Base-by-base conservation (phyloP, 1,284 basidiomycete genomes). In the Trametes versicolor region DNA sequence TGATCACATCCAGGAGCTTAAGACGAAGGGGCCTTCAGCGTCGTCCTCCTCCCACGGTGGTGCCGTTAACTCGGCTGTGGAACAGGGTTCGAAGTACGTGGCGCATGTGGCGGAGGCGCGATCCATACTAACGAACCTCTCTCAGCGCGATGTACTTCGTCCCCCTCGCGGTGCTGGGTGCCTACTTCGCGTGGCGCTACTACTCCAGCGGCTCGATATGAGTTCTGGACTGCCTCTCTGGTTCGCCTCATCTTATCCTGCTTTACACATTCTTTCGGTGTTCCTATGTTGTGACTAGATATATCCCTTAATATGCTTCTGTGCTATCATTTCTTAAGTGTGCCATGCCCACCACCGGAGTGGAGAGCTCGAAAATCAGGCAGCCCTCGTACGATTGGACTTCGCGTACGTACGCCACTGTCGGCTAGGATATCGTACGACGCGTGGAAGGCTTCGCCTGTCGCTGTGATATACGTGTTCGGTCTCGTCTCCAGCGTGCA, bases 111-210 rank as follows among this genome's bases (percentile, higher is more conserved):
- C 21, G 12, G 25, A 13, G 37, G 54, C 55, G 45, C 25, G 29
- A 5, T 65, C 43, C 34, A 32, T 49, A 15, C 65, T 66, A 53
- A 72, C 57, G 64, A 59, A 58, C 13, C 61, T 55, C 50, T 43
- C 36, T 1, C 63, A 92, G 90, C 75, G 63, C 89, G 74, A 89
- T 92, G 85, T 95, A 94, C 83, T 88, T 95, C 73, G 76, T 93
- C 25, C 94, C 94, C 58, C 84, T 96, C 53, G 85, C 81, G 54
- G 79, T 89, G 32, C 82, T 96, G 55, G 92, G 86, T 68, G 93
- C 83, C 52, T 95, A 94, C 85, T 93, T 95, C 68, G 94, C 87
- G 52, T 96, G 87, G 86, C 86, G 92, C 71, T 91, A 83, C 80
- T 93, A 92, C 76, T 83, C 83, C 21, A 77, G 65, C 57, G 83